phyloP scores from a whole-genome alignment of 495 filamentous ascomycete species.

The Aspergillus cavernicola region DNA sequence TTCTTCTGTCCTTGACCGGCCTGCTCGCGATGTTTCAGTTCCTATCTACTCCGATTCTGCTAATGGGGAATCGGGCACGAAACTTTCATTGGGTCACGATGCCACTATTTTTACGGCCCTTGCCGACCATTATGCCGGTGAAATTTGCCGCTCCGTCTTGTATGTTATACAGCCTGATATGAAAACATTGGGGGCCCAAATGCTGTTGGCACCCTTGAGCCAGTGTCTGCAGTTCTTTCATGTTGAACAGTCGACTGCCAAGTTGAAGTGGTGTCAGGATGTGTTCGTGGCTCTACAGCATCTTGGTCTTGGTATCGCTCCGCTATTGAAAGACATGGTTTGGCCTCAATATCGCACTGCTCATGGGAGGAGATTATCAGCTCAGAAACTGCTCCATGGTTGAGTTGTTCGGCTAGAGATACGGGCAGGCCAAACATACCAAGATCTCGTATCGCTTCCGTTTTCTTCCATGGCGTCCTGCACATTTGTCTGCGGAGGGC shows the following conservation, averaged over 20 bases:
- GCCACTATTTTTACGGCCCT: conserved; percentile 8
- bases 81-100: background rate
- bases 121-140: conserved; percentile 19
- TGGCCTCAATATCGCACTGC: conserved; percentile 21
- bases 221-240: conserved; percentile 22
- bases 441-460: no score
- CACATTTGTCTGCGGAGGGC: background rate
- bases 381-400: background rate
- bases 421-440: conserved; percentile 9
- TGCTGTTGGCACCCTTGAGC: conserved; percentile 20
- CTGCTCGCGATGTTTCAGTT: conserved; percentile 2
- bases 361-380: conserved; percentile 7
- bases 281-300: conserved; percentile 15
- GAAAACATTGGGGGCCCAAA: conserved; percentile 21
- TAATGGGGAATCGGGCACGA: background rate
- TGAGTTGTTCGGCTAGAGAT: background rate
- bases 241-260: conserved; percentile 14
- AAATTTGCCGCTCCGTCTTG: conserved; percentile 20
- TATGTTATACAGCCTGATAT: conserved; percentile 20
- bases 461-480: no score
- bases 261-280: conserved; percentile 22
- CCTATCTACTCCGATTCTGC: conserved; percentile 1
- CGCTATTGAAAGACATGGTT: conserved; percentile 22
- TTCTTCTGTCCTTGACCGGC: conserved; percentile 7
- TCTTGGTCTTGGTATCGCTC: conserved; percentile 21